Evolutionary conservation across 78 protist species (phyloP).

Genomic region (Kipferlia bialata): DNA sequence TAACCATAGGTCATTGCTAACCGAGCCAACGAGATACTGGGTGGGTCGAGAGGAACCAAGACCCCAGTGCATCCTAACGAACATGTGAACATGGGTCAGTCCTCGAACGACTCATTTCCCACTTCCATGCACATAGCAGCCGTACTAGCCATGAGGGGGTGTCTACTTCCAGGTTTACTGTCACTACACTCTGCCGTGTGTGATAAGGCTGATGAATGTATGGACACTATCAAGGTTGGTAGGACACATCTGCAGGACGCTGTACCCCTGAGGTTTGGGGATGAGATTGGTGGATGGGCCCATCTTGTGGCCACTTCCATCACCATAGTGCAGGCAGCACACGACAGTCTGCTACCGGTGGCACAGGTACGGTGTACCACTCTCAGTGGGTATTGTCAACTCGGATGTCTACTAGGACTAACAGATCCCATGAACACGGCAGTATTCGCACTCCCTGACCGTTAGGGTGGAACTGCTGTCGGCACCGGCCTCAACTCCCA

Average conservation of each 20-base stretch:
- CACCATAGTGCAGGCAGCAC: slow-evolving; percentile 37
- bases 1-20: slow-evolving; percentile 51
- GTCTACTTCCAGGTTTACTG: slow-evolving; percentile 46
- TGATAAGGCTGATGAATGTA: slow-evolving; percentile 46
- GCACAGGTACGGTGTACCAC: too few relatives aligned
- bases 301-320: slow-evolving; percentile 55
- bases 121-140: slow-evolving; percentile 85
- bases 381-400: too few relatives aligned
- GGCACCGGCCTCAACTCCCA: slow-evolving; percentile 57
- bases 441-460: too few relatives aligned
- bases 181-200: slow-evolving; percentile 32
- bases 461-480: too few relatives aligned
- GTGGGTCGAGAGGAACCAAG: slow-evolving; percentile 64
- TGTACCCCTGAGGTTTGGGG: slow-evolving; percentile 76
- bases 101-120: slow-evolving; percentile 82
- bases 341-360: too few relatives aligned
- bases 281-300: slow-evolving; percentile 71
- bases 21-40: slow-evolving; percentile 60
- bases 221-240: slow-evolving; percentile 68
- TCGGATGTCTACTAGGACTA: too few relatives aligned
- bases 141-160: slow-evolving; percentile 19
- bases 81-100: slow-evolving; percentile 76
- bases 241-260: slow-evolving; percentile 87
- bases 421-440: too few relatives aligned
- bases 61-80: slow-evolving; percentile 83